These are phyloP conservation scores for Kazachstania sp. DNA, from an alignment of 1,139 yeast species.

Conservation along the genomic window DNA sequence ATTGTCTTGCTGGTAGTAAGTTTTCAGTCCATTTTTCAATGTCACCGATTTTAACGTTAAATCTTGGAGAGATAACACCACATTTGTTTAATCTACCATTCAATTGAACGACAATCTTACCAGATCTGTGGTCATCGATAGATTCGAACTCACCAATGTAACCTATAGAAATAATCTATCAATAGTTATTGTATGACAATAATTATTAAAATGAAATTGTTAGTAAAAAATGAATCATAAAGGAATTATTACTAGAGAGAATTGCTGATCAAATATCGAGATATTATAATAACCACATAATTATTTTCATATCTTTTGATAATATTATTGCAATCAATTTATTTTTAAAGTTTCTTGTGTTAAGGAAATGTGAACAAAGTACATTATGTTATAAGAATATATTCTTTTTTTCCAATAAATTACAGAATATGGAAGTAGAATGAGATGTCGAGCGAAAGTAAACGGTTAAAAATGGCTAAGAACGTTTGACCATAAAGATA, in stretches of 20 bases:
- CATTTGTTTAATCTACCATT: slow-evolving; percentile 98
- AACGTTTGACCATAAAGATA: not conserved
- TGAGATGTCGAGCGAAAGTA: slow-evolving; percentile 62
- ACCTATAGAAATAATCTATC: slow-evolving; percentile 36
- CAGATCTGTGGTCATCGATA: slow-evolving; percentile 98
- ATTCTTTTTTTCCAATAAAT: no score
- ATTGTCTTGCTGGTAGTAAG: slow-evolving; percentile 97
- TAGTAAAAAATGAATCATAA: not conserved
- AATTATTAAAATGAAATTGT: not conserved
- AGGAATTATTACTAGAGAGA: not conserved
- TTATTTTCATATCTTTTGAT: no score
- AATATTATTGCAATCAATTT: not conserved
- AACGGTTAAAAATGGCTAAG: slow-evolving; percentile 39
- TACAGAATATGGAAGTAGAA: not conserved
- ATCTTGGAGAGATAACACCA: slow-evolving; percentile 98
- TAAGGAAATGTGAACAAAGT: not conserved
- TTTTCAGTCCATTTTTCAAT: slow-evolving; percentile 97
- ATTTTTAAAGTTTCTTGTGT: not conserved
- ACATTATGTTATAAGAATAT: not conserved
- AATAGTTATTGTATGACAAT: not conserved
- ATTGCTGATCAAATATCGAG: not conserved
- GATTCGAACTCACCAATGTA: slow-evolving; percentile 99
- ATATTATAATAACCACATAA: no score
- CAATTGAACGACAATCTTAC: slow-evolving; percentile 92
- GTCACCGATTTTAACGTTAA: slow-evolving; percentile 87